Percentiles rank a stretch among this genome's conserved stretches.
Evolutionary conservation across 108 stramenopile species (phyloP).

Genomic region (Cyclotella kingstonii): DNA sequence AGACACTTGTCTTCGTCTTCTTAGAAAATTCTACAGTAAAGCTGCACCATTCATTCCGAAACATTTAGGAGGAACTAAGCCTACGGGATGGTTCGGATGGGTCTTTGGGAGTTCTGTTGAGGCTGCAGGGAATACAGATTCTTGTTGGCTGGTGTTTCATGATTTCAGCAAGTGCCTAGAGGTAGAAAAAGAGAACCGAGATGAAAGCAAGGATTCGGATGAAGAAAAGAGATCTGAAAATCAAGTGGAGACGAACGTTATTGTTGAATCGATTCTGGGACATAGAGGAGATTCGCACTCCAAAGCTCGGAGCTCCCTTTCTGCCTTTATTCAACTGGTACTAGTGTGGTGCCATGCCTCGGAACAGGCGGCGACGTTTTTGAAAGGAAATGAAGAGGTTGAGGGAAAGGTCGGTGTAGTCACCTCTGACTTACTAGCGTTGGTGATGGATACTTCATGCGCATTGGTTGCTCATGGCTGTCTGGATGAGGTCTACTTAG

Average conservation of each 20-base stretch:
- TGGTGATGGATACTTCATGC: constrained; percentile 57
- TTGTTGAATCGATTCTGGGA: constrained; percentile 54
- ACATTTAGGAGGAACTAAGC: constrained; percentile 61
- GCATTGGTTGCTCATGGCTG: constrained; percentile 77
- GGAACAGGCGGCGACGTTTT: constrained; percentile 19
- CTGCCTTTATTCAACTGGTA: constrained; percentile 61
- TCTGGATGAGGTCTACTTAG: constrained; percentile 64
- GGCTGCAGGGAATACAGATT: constrained; percentile 22
- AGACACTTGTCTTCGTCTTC: constrained; percentile 56
- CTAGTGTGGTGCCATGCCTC: constrained; percentile 64
- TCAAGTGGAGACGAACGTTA: constrained; percentile 15
- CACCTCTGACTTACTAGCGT: constrained; percentile 42
- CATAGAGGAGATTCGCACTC: constrained; percentile 53
- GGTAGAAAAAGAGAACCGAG: constrained; percentile 17
- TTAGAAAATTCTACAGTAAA: constrained; percentile 73
- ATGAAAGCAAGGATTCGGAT: background rate
- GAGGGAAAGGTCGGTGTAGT: constrained; percentile 2
- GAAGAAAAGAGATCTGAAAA: background rate
- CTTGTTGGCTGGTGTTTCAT: constrained; percentile 49
- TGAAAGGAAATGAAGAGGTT: background rate
- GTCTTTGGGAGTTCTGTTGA: constrained; percentile 30
- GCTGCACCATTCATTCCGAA: constrained; percentile 47
- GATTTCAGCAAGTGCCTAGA: constrained; percentile 50
- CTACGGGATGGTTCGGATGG: constrained; percentile 42
- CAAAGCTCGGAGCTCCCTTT: constrained; percentile 48